These are phyloP conservation scores for Coemansia umbellata DNA, from an alignment of 192 early-diverging fungal species.

Conservation along the genomic window DNA sequence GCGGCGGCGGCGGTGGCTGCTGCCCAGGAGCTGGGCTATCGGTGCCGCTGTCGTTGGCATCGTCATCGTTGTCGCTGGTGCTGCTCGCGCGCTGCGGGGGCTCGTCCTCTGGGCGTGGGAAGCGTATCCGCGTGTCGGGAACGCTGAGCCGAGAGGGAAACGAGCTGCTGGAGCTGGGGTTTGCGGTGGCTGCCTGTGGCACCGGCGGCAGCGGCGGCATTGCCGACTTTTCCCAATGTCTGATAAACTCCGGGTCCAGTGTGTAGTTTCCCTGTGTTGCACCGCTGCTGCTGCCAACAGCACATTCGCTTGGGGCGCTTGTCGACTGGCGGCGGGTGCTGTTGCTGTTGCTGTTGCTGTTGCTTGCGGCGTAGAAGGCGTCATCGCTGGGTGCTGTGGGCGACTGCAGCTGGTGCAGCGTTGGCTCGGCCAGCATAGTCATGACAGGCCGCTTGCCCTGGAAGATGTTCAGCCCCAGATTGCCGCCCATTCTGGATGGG, in stretches of 20 bases:
- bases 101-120: conserved; percentile 28
- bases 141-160: conserved; percentile 6
- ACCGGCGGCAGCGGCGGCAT: conserved; percentile 34
- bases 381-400: conserved; percentile 31
- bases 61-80: background rate
- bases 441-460: conserved; percentile 6
- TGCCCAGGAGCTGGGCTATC: background rate
- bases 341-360: background rate
- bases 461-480: conserved; percentile 10
- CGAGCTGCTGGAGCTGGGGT: background rate
- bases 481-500: background rate
- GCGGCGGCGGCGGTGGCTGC: background rate
- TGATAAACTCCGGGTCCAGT: conserved; percentile 28
- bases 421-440: conserved; percentile 1
- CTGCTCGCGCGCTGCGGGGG: background rate
- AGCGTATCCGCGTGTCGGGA: conserved; percentile 14
- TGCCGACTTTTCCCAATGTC: conserved; percentile 15
- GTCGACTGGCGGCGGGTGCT: conserved; percentile 10
- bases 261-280: conserved; percentile 16
- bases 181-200: conserved; percentile 6
- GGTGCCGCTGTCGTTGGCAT: background rate
- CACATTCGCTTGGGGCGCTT: background rate
- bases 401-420: conserved; percentile 21
- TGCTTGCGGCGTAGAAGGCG: conserved; percentile 7
- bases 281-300: background rate